A percentile compares a stretch with the other conserved stretches of the same genome.
Evolutionary conservation across 2,329 filamentous ascomycete genomes (phyloP).

Genomic region (Tolypocladium ovalisporum): DNA sequence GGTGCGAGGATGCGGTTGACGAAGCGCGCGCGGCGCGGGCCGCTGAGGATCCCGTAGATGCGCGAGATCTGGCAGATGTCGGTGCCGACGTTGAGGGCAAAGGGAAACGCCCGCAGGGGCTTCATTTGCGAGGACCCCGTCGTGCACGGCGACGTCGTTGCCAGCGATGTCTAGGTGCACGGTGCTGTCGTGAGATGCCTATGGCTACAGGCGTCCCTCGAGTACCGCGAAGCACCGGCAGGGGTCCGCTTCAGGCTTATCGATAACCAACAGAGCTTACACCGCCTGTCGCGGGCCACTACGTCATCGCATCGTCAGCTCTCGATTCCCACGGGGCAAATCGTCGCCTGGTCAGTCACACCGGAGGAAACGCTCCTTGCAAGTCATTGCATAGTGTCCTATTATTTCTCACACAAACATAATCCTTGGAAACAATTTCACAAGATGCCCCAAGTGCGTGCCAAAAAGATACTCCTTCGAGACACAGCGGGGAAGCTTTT

Average conservation of each 20-base stretch:
- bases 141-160: background rate
- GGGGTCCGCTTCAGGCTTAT: too few relatives aligned
- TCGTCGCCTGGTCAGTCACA: background rate
- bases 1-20: conserved; percentile 34
- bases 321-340: background rate
- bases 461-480: background rate
- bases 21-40: conserved; percentile 30
- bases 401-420: background rate
- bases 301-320: background rate
- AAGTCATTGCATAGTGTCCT: background rate
- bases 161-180: background rate
- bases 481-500: background rate
- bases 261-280: background rate
- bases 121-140: conserved; percentile 13
- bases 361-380: background rate
- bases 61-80: conserved; percentile 66
- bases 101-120: conserved; percentile 41
- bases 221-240: too few relatives aligned
- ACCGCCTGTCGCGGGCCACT: background rate
- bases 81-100: conserved; percentile 60
- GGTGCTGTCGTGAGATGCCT: background rate
- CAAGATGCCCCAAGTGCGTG: background rate
- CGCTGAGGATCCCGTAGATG: conserved; percentile 46
- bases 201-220: background rate
- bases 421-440: background rate